Base-by-base conservation (phyloP, 768 basidiomycete genomes). In the Auricularia cornea region DNA sequence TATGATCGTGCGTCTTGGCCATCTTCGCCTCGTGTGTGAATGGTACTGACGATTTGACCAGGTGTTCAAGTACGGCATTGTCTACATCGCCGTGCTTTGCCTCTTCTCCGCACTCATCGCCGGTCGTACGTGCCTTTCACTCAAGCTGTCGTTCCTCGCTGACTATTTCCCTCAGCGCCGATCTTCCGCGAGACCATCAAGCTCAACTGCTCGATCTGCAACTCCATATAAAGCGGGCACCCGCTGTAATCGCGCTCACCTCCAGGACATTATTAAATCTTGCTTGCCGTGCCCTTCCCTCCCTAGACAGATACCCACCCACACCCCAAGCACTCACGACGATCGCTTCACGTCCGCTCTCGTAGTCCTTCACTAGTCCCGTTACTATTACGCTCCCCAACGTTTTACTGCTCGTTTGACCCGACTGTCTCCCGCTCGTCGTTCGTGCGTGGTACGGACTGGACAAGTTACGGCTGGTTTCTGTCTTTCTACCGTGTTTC, bases 1-100 rank as follows among this genome's bases (percentile, higher is more conserved):
- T 63, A 88, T 88, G 83, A 94, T 95, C 69, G 92, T 96, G 72
- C 72, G 86, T 79, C 33, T 65, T 51, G n/a, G n/a, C 59, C 48
- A 33, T 8, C 30, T 40, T 38, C 57, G 16, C 35, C 8, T 38
- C 12, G 59, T 18, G 51, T 18, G 60, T 38, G 20, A 67, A 48
- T 62, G 41, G 69, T 60, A 56, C 66, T 68, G 57, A 70, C 44
- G 56, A 8, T 30, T 10, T 3, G 11, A 48, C n/a, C 67, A 90
- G 89, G 85, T 92, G 66, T 80, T 91, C 75, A 90, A 87, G 75
- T 95, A 95, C 68, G 88, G 94, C 56, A 75, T 89, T 60, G 73
- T 94, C 57, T 98, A 90, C 74, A 73, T 89, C 40, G 59, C 82
- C 54, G 81, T 86, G 67, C 82, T 95, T 63, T 81, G 81, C 61